A percentile compares a stretch with the other conserved stretches of the same genome.
Evolutionary conservation across 2,329 filamentous ascomycete species (phyloP).

Genomic region (Aspergillus eucalypticola): DNA sequence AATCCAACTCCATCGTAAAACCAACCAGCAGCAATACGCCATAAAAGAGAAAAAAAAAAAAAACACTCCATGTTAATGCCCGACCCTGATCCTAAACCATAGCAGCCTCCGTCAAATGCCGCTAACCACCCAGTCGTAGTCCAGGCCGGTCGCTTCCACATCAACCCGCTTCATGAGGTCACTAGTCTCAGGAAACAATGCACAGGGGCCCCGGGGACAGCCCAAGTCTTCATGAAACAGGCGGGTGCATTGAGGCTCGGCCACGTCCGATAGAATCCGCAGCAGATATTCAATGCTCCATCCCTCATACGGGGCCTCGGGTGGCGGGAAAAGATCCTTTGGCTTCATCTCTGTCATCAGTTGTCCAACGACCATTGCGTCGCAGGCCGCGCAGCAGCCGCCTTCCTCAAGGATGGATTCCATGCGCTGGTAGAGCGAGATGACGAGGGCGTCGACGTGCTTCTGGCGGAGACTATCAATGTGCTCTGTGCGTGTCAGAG

Average conservation of each 20-base stretch:
- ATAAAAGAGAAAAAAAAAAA: too few relatives aligned
- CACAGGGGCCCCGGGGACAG: background rate
- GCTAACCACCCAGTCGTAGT: background rate
- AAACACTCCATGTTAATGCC: too few relatives aligned
- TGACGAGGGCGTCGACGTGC: background rate
- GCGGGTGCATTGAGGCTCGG: conserved; percentile 1
- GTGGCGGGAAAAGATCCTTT: conserved; percentile 4
- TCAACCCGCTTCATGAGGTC: background rate
- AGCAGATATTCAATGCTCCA: background rate
- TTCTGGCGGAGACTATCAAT: background rate
- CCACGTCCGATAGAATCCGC: background rate
- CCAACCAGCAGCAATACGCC: too few relatives aligned
- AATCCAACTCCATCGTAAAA: too few relatives aligned
- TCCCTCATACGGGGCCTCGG: background rate
- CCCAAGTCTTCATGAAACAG: background rate
- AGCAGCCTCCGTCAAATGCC: too few relatives aligned
- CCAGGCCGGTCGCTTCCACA: background rate
- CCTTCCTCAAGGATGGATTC: background rate
- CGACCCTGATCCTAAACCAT: too few relatives aligned
- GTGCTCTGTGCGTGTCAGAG: background rate
- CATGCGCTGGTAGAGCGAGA: background rate
- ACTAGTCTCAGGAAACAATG: conserved; percentile 1
- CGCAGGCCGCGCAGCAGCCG: conserved; percentile 7
- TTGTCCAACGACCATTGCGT: background rate
- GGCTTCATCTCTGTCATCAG: background rate